Conservation (phyloP, 768 basidiomycete genomes). For the Boletus speciosus region DNA sequence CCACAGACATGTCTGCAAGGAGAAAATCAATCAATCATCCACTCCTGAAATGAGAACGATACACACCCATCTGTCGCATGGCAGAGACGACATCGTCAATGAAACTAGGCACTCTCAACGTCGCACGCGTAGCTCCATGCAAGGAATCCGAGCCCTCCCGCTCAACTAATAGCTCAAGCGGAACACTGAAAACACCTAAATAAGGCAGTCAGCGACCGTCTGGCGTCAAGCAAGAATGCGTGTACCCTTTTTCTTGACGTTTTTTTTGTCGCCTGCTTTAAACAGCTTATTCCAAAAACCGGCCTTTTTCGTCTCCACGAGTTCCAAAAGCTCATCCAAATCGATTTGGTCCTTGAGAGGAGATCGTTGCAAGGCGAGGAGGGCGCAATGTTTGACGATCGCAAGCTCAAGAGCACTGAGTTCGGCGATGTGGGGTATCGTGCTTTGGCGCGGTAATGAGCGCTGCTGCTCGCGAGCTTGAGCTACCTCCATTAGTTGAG, state of each 20-base stretch:
- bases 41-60: not conserved
- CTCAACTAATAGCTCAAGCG: conserved; percentile 89
- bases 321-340: conserved; percentile 88
- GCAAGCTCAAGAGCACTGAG: conserved; percentile 80
- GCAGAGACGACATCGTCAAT: conserved; percentile 98
- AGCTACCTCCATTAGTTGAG: conserved; percentile 87
- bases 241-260: conserved; percentile 81
- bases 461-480: conserved; percentile 86
- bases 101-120: conserved; percentile 91
- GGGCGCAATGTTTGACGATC: conserved; percentile 89
- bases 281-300: conserved; percentile 97
- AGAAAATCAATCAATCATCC: conserved; percentile 1
- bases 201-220: conserved; percentile 8
- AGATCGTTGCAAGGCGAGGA: conserved; percentile 74
- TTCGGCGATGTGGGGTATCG: conserved; percentile 82
- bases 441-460: conserved; percentile 72
- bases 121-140: conserved; percentile 80
- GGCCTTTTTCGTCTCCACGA: conserved; percentile 89
- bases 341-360: conserved; percentile 81
- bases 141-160: conserved; percentile 94
- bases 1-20: conserved; percentile 89
- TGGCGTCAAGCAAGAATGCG: conserved; percentile 8
- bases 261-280: conserved; percentile 88
- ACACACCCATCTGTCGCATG: conserved; percentile 97
- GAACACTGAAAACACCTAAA: conserved; percentile 88